Evolutionary conservation across 2,329 filamentous ascomycete genomes (phyloP), one percentile per base, ranked within the genome.

Genomic region (Penicillium corylophilum): DNA sequence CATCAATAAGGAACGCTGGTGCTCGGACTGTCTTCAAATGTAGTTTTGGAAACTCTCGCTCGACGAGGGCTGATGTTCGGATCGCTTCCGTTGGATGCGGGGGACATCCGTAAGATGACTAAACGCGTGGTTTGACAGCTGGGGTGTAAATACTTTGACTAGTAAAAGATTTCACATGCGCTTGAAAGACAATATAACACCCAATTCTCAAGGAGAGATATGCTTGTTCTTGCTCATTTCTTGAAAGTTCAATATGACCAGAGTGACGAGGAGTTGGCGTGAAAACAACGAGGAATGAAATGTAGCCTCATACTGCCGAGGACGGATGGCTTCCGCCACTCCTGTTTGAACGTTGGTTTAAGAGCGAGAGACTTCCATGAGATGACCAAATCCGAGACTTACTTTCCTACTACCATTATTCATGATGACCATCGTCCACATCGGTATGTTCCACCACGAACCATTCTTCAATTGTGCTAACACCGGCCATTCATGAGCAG

Each of bases 351-450:
- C 18, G 31, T 9, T n/a, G 31, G 31, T n/a, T 35, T 35, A 33
- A 35, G 18, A 35, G n/a, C n/a, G 15, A 8, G n/a, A 2, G 15
- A 18, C 9, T 33, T 35, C 31, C 31, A 18, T 18, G 8, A 18
- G 9, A 7, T 35, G n/a, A 8, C 9, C 6, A 18, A 35, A 6
- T 15, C 9, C 31, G n/a, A 18, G 6, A n/a, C 8, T 8, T 16
- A n/a, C 5, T 31, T 23, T 39, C 8, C 36, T 12, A 13, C 12
- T 23, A 18, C 31, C 31, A 35, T 15, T 23, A 39, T 39, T 10
- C 44, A 63, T 1, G 18, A 66, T 66, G 64, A 63, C 63, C 3
- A 51, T 66, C 5, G 54, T 61, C 20, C 64, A 65, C 20, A 64
- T 66, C 20, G 64, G 64, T 66, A 40, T 36, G 48, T 46, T 20